Evolutionary conservation across 2,329 filamentous ascomycete species (phyloP), one percentile per base, ranked within the genome.

Genomic region (Penicillium sp.): DNA sequence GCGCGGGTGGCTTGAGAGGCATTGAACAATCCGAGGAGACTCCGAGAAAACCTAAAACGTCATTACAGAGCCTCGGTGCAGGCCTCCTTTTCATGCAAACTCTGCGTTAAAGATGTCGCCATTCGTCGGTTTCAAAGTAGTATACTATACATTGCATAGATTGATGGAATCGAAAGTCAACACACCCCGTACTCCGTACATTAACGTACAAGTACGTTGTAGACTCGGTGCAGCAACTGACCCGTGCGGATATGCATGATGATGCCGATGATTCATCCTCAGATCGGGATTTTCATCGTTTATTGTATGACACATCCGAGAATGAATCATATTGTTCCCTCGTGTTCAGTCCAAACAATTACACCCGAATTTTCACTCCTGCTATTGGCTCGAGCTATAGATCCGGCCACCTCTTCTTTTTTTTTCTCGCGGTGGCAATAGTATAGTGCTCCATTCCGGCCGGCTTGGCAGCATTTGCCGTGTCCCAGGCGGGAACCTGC

Each of bases 291-390:
- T 22, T 14, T 32, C 16, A 21, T 36, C 34, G 22, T 27, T 21
- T 4, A 24, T 40, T 11, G 18, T 32, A 56, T 59, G 54, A 56
- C 56, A 58, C 56, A 50, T 40, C 39, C 27, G 32, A 41, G 36
- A 58, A 62, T 62, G 62, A 63, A 63, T 63, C 58, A 64, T 57
- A 58, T 61, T 63, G 52, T 59, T 59, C 9, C 31, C 31, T 14
- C 16, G 29, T 27, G 13, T 48, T 48, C 9, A 38, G 42, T 42
- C 38, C 52, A 21, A 24, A 50, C 11, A 14, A 36, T 40, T 16
- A 43, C 36, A 13, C 13, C 13, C 21, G 39, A 55, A 42, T 41
- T 46, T 49, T 27, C 42, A 36, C 10, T 3, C 10, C 16, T 22
- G 40, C 36, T 5, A 63, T 60, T 62, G 60, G 60, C 27, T 43